Conservation (phyloP, 306 rosid species). For the Lathyrus oleraceus region DNA sequence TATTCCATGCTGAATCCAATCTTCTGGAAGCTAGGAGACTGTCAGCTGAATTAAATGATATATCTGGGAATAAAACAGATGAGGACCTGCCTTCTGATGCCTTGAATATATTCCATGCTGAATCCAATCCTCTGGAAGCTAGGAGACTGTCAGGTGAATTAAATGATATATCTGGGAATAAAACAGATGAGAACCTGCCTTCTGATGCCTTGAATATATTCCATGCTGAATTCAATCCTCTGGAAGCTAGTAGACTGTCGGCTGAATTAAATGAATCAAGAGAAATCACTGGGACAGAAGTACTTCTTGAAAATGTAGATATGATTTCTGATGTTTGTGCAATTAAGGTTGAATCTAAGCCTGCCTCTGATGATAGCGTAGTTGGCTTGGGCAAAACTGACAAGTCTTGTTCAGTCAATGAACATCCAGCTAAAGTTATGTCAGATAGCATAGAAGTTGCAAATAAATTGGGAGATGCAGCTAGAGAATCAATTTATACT, state of each 20-base stretch:
- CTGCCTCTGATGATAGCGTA: conserved; percentile 39
- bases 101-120: conserved; percentile 42
- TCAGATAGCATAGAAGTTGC: conserved; percentile 38
- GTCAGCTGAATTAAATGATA: conserved; percentile 50
- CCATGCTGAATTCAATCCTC: conserved; percentile 50
- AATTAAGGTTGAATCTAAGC: conserved; percentile 39
- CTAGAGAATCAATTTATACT: conserved; percentile 34
- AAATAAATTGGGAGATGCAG: conserved; percentile 38
- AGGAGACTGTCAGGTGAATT: conserved; percentile 42
- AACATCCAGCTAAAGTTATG: conserved; percentile 29
- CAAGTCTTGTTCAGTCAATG: conserved; percentile 39
- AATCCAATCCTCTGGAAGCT: conserved; percentile 49
- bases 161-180: conserved; percentile 58
- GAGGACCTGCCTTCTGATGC: conserved; percentile 54
- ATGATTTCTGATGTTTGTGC: conserved; percentile 45
- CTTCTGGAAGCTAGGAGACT: conserved; percentile 45
- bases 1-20: conserved; percentile 47
- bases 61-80: conserved; percentile 54
- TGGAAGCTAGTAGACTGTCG: conserved; percentile 44
- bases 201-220: conserved; percentile 39
- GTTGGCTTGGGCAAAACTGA: conserved; percentile 35
- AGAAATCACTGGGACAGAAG: conserved; percentile 40
- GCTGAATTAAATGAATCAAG: conserved; percentile 41
- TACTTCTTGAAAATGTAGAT: conserved; percentile 37
- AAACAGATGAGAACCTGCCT: conserved; percentile 57